Conservation (phyloP, 345 rosid species). For the Physaria fendleri region DNA sequence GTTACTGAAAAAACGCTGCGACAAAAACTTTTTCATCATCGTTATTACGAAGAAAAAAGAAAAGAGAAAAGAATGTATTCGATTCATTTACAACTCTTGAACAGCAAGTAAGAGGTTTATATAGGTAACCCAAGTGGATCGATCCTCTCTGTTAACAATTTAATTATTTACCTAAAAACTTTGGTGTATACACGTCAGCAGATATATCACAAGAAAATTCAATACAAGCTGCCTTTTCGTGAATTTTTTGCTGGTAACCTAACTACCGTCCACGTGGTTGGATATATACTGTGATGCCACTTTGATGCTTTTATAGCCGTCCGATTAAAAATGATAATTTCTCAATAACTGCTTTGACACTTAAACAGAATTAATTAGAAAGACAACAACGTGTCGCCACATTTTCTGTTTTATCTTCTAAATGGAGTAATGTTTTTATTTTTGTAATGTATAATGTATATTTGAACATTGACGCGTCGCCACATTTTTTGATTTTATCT, state of each 20-base stretch:
- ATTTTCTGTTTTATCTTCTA: conserved; percentile 11
- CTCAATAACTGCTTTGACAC: conserved; percentile 1
- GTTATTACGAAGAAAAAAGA: conserved; percentile 35
- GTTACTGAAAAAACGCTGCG: conserved; percentile 48
- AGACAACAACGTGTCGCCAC: conserved; percentile 24
- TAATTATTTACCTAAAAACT: neutral
- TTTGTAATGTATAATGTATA: neutral
- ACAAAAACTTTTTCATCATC: conserved; percentile 46
- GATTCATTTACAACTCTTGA: neutral
- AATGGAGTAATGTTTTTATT: no score
- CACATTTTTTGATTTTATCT: neutral
- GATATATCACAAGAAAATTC: conserved; percentile 11
- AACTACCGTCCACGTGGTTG: conserved; percentile 10
- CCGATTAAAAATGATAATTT: neutral
- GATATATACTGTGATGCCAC: conserved; percentile 1
- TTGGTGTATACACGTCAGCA: conserved; percentile 21
- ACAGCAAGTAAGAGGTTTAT: conserved; percentile 10
- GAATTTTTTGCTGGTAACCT: neutral
- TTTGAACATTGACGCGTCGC: conserved; percentile 11
- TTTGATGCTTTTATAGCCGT: conserved; percentile 1
- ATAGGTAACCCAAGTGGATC: conserved; percentile 27
- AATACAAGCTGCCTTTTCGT: conserved; percentile 18
- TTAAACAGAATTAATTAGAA: neutral
- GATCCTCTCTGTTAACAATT: conserved; percentile 2
- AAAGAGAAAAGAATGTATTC: neutral